Conservation (phyloP, 2,329 filamentous ascomycete genomes). For the Aspergillus sojae region DNA sequence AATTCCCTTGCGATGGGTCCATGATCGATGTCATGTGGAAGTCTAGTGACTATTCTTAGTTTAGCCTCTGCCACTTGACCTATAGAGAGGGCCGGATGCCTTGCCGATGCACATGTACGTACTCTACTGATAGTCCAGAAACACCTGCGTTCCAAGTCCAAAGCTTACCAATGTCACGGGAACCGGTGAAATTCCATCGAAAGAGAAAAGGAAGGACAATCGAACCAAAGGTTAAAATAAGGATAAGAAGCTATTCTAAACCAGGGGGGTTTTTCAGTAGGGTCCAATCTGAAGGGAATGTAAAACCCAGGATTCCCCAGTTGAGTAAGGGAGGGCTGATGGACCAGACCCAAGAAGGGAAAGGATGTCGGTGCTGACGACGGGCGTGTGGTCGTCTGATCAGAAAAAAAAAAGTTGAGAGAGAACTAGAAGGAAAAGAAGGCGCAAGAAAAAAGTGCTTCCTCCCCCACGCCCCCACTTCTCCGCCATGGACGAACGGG, state of each 20-base stretch:
- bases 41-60: conserved; percentile 20
- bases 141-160: neutral
- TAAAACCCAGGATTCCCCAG: conserved; percentile 10
- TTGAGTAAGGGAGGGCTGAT: conserved; percentile 8
- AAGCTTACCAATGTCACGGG: neutral
- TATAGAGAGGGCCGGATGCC: conserved; percentile 11
- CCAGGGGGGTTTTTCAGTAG: neutral
- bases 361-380: conserved; percentile 21
- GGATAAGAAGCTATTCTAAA: neutral
- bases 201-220: neutral
- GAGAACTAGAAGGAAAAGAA: conserved; percentile 11
- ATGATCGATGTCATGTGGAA: conserved; percentile 21
- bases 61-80: conserved; percentile 4
- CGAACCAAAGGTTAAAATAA: neutral
- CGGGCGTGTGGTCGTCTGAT: conserved; percentile 26
- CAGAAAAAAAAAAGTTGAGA: conserved; percentile 25
- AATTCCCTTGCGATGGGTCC: conserved; percentile 15
- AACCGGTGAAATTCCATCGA: neutral
- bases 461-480: conserved; percentile 31
- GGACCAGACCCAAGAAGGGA: conserved; percentile 12
- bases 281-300: neutral
- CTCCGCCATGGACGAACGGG: conserved; percentile 28
- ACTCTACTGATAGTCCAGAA: neutral
- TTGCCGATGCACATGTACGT: conserved; percentile 11
- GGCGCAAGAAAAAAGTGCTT: conserved; percentile 6